A percentile compares a stretch with the other conserved stretches of the same genome.
phyloP scores from a whole-genome alignment of 1,284 basidiomycete species.

The Albatrellus sp. region DNA sequence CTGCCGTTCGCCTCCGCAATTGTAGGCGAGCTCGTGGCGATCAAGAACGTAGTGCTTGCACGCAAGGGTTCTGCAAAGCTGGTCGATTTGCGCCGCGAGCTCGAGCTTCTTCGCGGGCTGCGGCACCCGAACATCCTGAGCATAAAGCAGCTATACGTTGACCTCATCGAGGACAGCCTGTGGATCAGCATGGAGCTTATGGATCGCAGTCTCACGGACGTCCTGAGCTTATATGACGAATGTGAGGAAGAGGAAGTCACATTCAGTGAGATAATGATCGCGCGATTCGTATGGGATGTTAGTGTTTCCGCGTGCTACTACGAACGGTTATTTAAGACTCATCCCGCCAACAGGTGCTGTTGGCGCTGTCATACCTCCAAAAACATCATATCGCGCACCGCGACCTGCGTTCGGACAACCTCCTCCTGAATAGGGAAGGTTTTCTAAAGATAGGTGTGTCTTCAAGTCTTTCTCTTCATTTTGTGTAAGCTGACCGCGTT shows the following conservation, averaged over 20 bases:
- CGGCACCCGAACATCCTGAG: constrained; percentile 48
- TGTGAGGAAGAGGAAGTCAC: constrained; percentile 39
- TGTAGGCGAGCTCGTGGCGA: constrained; percentile 28
- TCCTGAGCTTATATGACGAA: constrained; percentile 26
- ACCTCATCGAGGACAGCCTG: constrained; percentile 48
- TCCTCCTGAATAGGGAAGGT: constrained; percentile 54
- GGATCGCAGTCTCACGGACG: constrained; percentile 72
- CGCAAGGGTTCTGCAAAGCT: constrained; percentile 51
- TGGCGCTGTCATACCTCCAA: constrained; percentile 52
- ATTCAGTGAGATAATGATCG: constrained; percentile 52
- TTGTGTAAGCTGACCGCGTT: constrained; percentile 3
- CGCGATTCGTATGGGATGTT: constrained; percentile 63
- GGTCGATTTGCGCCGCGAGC: constrained; percentile 44
- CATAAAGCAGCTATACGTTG: constrained; percentile 59
- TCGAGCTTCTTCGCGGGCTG: constrained; percentile 38
- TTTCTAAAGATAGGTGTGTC: constrained; percentile 60
- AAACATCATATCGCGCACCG: constrained; percentile 58
- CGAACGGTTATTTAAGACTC: constrained; percentile 3
- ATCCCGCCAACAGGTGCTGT: constrained; percentile 33
- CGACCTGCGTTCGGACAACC: constrained; percentile 69
- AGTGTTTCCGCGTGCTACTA: constrained; percentile 18
- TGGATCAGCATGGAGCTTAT: constrained; percentile 82
- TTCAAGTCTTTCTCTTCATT: constrained; percentile 1
- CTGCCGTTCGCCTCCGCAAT: constrained; percentile 22
- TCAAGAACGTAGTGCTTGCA: constrained; percentile 56